Evolutionary conservation across 257 asterid genomes (phyloP), one percentile per base, ranked within the genome.

Genomic region (Ehretia macrophylla): DNA sequence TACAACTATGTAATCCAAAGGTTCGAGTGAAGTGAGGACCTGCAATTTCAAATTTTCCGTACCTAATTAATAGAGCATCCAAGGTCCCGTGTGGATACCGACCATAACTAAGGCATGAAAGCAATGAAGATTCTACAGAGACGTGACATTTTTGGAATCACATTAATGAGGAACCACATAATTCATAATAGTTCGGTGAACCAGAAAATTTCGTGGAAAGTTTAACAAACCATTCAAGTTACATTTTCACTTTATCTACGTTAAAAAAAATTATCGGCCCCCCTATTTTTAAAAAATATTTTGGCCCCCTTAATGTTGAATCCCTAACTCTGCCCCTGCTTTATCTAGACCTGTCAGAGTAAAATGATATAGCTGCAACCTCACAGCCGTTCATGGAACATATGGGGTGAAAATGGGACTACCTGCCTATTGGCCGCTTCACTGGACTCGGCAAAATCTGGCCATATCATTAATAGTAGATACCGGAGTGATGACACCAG

Each of bases 351-450:
- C 3, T 27, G 3, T 27, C 35, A 27, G 6, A 27, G 35, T 6
- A 27, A 27, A 27, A 27, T 27, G 6, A 27, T 27, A 27, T 27
- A 6, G 4, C 6, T 27, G 35, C 35, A 27, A 27, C 35, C 35
- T 27, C 35, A 27, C 6, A 27, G 35, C 35, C 35, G 6, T 27
- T 27, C 35, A 27, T 6, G 3, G 35, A 27, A 27, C 17, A 53
- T 8, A 10, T 20, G 27, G 17, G 38, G 40, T 17, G 45, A 8
- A 19, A 21, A 37, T 17, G 13, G 13, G 38, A 8, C 4, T 22
- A 82, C 98, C 97, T 85, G 98, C 71, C 66, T 67, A 66, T 88
- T 92, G 21, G 97, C 97, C 47, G 87, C 87, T 74, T 84, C 83
- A 60, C 95, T 82, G 23, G 97, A 92, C 75, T 84, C 83, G 0